Percentiles rank a stretch among this genome's conserved stretches.
Conservation (phyloP, 495 filamentous ascomycete genomes). For the Tetracladium marchalianum region DNA sequence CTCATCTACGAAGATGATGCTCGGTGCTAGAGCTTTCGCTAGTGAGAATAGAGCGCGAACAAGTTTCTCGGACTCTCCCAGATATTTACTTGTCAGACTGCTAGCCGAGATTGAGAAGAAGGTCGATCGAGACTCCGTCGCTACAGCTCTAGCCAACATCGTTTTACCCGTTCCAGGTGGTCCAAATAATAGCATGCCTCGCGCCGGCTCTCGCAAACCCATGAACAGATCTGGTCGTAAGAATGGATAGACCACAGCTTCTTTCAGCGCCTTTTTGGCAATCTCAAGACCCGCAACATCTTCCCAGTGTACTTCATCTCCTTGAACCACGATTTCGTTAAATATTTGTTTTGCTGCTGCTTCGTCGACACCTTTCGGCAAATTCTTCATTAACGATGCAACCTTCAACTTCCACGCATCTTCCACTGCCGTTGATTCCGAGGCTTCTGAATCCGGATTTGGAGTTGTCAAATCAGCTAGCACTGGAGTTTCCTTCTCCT, state of each 20-base stretch:
- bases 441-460: slow-evolving; percentile 11
- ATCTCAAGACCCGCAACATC: slow-evolving; percentile 87
- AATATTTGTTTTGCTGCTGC: slow-evolving; percentile 81
- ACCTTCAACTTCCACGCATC: slow-evolving; percentile 40
- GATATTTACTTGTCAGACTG: slow-evolving; percentile 89
- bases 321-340: slow-evolving; percentile 91
- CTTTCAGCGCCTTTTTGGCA: slow-evolving; percentile 87
- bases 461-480: slow-evolving; percentile 18
- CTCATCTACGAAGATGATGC: slow-evolving; percentile 98
- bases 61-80: slow-evolving; percentile 94
- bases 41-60: slow-evolving; percentile 87
- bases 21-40: slow-evolving; percentile 82
- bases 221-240: slow-evolving; percentile 92
- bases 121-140: slow-evolving; percentile 87
- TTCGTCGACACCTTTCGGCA: slow-evolving; percentile 74
- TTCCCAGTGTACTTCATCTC: slow-evolving; percentile 91
- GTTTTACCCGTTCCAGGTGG: slow-evolving; percentile 97
- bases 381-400: slow-evolving; percentile 53
- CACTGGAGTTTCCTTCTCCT: slow-evolving; percentile 14
- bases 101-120: slow-evolving; percentile 97
- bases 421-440: slow-evolving; percentile 10
- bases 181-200: slow-evolving; percentile 94
- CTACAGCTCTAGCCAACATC: slow-evolving; percentile 92
- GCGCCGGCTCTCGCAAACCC: slow-evolving; percentile 85
- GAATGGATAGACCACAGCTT: slow-evolving; percentile 96